These are phyloP conservation scores for Somion occarium DNA, from an alignment of 1,284 basidiomycete species.

Conservation along the genomic window DNA sequence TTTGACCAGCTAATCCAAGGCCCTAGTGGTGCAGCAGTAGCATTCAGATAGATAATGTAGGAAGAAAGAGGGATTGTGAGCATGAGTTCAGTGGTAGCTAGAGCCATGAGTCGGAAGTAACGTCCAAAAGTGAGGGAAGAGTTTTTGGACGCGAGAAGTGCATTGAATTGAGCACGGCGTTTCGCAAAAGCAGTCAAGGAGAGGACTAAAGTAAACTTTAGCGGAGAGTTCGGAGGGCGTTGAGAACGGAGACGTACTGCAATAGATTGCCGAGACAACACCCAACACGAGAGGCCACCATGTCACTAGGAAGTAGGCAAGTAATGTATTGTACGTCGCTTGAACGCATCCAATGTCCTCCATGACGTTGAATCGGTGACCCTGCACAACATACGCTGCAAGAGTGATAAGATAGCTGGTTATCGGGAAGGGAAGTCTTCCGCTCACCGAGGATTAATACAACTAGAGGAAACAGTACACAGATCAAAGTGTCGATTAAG, in stretches of 20 bases:
- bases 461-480: background rate
- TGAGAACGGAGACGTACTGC: background rate
- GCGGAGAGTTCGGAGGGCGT: background rate
- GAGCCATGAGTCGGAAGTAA: conserved; percentile 50
- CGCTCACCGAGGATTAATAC: conserved; percentile 4
- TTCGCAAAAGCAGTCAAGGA: conserved; percentile 27
- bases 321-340: conserved; percentile 8
- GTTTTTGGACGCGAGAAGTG: conserved; percentile 31
- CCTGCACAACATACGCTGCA: conserved; percentile 25
- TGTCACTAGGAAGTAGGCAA: conserved; percentile 30
- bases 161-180: conserved; percentile 30
- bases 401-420: conserved; percentile 9
- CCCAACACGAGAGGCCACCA: conserved; percentile 37
- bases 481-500: conserved; percentile 1
- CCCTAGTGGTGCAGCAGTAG: conserved; percentile 11
- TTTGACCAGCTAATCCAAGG: conserved; percentile 26
- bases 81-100: conserved; percentile 27
- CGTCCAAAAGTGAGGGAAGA: conserved; percentile 30
- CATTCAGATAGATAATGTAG: conserved; percentile 36
- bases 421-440: background rate
- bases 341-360: conserved; percentile 25
- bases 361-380: conserved; percentile 27
- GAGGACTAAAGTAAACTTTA: conserved; percentile 24
- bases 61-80: conserved; percentile 47
- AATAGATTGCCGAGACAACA: conserved; percentile 31